phyloP scores from a whole-genome alignment of 306 rosid genomes.

The Rosa multiflora region DNA sequence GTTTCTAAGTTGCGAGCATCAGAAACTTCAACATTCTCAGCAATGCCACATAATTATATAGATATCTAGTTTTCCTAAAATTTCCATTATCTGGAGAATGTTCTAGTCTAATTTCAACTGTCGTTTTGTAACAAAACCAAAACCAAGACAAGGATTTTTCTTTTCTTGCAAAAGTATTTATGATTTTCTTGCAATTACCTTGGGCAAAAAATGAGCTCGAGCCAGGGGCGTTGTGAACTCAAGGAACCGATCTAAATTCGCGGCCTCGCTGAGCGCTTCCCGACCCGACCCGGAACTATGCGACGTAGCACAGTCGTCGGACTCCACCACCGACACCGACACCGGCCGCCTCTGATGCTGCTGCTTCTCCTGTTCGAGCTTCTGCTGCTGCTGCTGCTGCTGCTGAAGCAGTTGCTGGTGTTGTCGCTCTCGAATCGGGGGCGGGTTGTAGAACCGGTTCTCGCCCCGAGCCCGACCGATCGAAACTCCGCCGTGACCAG shows the following conservation, averaged over 20 bases:
- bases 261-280: constrained; percentile 42
- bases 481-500: constrained; percentile 65
- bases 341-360: constrained; percentile 31
- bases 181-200: constrained; percentile 37
- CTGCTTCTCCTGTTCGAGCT: constrained; percentile 27
- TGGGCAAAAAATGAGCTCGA: constrained; percentile 53
- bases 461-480: constrained; percentile 67
- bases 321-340: constrained; percentile 33
- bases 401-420: constrained; percentile 37
- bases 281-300: constrained; percentile 66
- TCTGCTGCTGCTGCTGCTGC: not conserved
- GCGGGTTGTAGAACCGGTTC: constrained; percentile 81
- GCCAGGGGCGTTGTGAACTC: constrained; percentile 65
- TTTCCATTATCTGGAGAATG: not conserved
- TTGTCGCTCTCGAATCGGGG: constrained; percentile 66
- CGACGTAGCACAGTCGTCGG: constrained; percentile 50
- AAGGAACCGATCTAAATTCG: constrained; percentile 88
- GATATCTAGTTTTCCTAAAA: not conserved
- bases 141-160: not conserved
- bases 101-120: too few relatives aligned
- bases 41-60: not conserved
- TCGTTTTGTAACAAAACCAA: not conserved
- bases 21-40: not conserved
- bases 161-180: not conserved
- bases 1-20: not conserved